Percentiles rank a stretch among this genome's conserved stretches.
phyloP scores from a whole-genome alignment of 495 filamentous ascomycete species.

The Beverwykella pulmonaria region DNA sequence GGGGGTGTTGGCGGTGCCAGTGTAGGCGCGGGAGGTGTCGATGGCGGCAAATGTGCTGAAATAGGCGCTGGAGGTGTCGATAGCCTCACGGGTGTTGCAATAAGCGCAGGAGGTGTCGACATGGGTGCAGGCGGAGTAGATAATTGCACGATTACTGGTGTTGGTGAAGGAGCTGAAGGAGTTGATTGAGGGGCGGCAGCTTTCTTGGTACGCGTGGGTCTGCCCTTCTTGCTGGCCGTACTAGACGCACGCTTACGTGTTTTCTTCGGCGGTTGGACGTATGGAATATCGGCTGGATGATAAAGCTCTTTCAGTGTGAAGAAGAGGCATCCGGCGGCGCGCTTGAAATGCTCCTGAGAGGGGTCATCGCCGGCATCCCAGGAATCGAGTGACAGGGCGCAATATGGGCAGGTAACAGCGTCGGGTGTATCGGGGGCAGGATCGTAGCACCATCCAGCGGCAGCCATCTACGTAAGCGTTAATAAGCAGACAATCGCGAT shows the following conservation, averaged over 20 bases:
- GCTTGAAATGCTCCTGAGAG: constrained; percentile 80
- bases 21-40: not conserved
- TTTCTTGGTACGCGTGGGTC: not conserved
- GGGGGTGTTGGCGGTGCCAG: too few species aligned
- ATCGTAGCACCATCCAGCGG: constrained; percentile 91
- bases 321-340: constrained; percentile 76
- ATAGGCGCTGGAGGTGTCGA: not conserved
- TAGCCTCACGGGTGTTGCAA: not conserved
- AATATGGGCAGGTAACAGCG: constrained; percentile 86
- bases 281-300: constrained; percentile 39
- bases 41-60: not conserved
- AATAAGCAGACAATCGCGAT: constrained; percentile 3
- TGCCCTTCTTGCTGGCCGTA: constrained; percentile 42
- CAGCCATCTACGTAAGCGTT: constrained; percentile 67
- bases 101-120: not conserved
- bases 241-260: constrained; percentile 51
- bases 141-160: not conserved
- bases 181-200: not conserved
- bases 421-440: constrained; percentile 79
- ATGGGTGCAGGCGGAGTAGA: not conserved
- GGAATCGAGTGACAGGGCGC: constrained; percentile 78
- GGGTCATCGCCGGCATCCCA: constrained; percentile 93
- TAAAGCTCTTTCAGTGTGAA: constrained; percentile 61
- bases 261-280: constrained; percentile 4
- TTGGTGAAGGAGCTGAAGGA: not conserved